phyloP scores from a whole-genome alignment of 2,329 filamentous ascomycete species.

The Cryphonectria naterciae region DNA sequence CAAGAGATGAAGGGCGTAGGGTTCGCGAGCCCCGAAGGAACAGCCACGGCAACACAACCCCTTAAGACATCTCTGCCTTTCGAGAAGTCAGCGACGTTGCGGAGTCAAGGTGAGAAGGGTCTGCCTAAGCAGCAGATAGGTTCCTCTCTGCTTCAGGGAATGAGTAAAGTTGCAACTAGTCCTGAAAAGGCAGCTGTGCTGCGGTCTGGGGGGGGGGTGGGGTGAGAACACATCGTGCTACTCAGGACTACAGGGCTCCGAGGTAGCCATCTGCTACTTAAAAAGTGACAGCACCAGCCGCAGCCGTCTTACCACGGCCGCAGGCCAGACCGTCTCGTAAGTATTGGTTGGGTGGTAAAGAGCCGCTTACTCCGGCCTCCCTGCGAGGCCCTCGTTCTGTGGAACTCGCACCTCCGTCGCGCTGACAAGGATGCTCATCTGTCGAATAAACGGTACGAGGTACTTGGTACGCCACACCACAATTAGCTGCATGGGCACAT shows the following conservation, averaged over 20 bases:
- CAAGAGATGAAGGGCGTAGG: neutral
- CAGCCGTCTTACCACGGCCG: conserved; percentile 18
- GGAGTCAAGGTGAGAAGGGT: neutral
- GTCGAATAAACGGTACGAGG: neutral
- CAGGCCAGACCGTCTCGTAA: conserved; percentile 3
- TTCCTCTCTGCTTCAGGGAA: neutral
- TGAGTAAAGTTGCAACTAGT: conserved; percentile 2
- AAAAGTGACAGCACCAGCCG: conserved; percentile 19
- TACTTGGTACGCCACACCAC: conserved; percentile 5
- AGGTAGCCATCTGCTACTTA: conserved; percentile 18
- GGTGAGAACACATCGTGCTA: conserved; percentile 4
- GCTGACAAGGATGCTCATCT: conserved; percentile 6
- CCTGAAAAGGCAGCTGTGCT: conserved; percentile 19
- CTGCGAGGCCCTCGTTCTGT: neutral
- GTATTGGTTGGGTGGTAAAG: conserved; percentile 7
- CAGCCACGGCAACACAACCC: neutral
- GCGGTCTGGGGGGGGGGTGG: neutral
- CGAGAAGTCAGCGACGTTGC: neutral
- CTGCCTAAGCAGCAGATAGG: neutral
- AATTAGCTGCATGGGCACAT: conserved; percentile 19
- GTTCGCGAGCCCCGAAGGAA: neutral
- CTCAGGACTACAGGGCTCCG: conserved; percentile 23
- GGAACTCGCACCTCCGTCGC: neutral
- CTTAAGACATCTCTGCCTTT: neutral
- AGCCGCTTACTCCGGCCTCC: conserved; percentile 7